Evolutionary conservation across 192 early-diverging fungal genomes (phyloP).

Genomic region (Rhizophagus clarus): DNA sequence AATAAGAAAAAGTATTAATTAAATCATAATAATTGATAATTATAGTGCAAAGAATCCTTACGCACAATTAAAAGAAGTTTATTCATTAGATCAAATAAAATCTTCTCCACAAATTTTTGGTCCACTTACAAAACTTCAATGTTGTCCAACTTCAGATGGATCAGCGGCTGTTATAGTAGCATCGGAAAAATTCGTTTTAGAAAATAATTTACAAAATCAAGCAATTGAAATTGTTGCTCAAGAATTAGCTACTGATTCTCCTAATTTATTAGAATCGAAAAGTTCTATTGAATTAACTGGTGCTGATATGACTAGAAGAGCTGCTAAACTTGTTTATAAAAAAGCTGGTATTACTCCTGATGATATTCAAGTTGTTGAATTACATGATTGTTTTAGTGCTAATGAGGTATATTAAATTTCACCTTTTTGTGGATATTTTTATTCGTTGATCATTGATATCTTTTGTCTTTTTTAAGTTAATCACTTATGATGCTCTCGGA

Average conservation of each 20-base stretch:
- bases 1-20: neutral
- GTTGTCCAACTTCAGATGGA: constrained; percentile 77
- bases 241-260: constrained; percentile 73
- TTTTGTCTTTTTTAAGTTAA: constrained; percentile 41
- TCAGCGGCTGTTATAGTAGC: constrained; percentile 66
- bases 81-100: constrained; percentile 64
- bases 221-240: constrained; percentile 71
- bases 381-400: constrained; percentile 79
- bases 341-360: constrained; percentile 60
- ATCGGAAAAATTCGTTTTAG: constrained; percentile 65
- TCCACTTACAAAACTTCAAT: constrained; percentile 74
- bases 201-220: constrained; percentile 61
- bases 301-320: constrained; percentile 70
- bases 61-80: constrained; percentile 67
- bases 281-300: constrained; percentile 63
- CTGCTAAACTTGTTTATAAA: constrained; percentile 54
- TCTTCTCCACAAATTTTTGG: constrained; percentile 65
- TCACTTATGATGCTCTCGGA: constrained; percentile 75
- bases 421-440: too few species aligned
- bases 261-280: constrained; percentile 50
- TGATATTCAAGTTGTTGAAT: constrained; percentile 70
- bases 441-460: too few species aligned
- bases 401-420: constrained; percentile 57
- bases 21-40: neutral
- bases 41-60: constrained; percentile 65